These are phyloP conservation scores for Metschnikowia hibisci DNA, from an alignment of 805 yeast genomes.

Conservation along the genomic window DNA sequence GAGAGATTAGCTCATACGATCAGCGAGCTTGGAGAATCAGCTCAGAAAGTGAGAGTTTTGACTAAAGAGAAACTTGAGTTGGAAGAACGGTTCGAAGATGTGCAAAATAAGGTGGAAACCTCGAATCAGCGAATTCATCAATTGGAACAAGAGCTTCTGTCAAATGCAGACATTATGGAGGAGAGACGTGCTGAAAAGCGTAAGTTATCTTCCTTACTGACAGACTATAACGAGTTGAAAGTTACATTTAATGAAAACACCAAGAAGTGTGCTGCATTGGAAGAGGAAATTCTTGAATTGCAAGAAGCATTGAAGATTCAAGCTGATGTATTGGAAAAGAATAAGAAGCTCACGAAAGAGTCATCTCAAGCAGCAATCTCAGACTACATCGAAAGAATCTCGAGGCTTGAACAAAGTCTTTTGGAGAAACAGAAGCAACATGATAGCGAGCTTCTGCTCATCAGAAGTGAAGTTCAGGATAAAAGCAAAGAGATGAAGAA, in stretches of 20 bases:
- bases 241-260: constrained; percentile 5
- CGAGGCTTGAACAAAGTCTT: constrained; percentile 12
- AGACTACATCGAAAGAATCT: constrained; percentile 11
- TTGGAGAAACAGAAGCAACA: constrained; percentile 11
- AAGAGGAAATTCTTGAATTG: constrained; percentile 6
- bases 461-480: constrained; percentile 7
- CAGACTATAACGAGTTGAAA: constrained; percentile 5
- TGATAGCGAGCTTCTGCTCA: constrained; percentile 6
- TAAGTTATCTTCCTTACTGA: constrained; percentile 6
- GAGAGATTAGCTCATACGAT: constrained; percentile 16
- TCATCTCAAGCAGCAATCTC: constrained; percentile 45
- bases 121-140: constrained; percentile 2
- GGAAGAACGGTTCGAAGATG: constrained; percentile 5
- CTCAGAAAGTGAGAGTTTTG: constrained; percentile 12
- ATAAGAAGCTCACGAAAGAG: constrained; percentile 44
- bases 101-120: background rate
- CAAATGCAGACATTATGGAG: constrained; percentile 3
- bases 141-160: constrained; percentile 6
- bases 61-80: constrained; percentile 11
- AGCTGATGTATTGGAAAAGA: constrained; percentile 37
- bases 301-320: constrained; percentile 6
- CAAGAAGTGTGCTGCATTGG: constrained; percentile 5
- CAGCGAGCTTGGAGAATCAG: constrained; percentile 15
- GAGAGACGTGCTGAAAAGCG: constrained; percentile 7
- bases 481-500: constrained; percentile 1